Evolutionary conservation across 1,284 basidiomycete genomes (phyloP).

Genomic region (Ustilago bromivora): DNA sequence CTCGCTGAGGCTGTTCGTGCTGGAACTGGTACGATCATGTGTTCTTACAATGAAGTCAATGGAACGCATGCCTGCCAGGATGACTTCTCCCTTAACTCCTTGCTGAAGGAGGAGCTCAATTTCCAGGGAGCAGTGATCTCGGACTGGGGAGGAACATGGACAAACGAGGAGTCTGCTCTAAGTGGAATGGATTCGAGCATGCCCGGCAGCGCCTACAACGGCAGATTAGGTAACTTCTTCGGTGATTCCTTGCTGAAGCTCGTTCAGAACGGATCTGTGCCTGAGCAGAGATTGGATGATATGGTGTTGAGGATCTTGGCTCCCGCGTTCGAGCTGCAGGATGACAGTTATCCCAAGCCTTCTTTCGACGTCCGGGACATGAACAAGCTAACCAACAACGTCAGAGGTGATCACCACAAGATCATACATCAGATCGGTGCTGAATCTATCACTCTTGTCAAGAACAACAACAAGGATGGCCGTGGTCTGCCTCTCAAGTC

Average conservation of each 20-base stretch:
- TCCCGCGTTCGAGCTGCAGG: conserved; percentile 55
- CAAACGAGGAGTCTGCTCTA: conserved; percentile 71
- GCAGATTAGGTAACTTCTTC: conserved; percentile 68
- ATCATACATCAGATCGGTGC: conserved; percentile 55
- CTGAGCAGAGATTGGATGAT: conserved; percentile 73
- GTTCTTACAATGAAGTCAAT: conserved; percentile 74
- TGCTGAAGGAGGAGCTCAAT: conserved; percentile 79
- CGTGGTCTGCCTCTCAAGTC: conserved; percentile 46
- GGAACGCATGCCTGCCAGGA: conserved; percentile 79
- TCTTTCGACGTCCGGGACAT: conserved; percentile 50
- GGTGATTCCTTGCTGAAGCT: conserved; percentile 73
- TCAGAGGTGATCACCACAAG: conserved; percentile 52
- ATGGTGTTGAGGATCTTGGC: conserved; percentile 65
- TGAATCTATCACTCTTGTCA: conserved; percentile 57
- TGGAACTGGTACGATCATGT: conserved; percentile 70
- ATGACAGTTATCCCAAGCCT: conserved; percentile 36
- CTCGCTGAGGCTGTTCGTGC: conserved; percentile 72
- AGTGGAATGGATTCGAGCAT: conserved; percentile 76
- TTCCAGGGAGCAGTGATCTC: conserved; percentile 79
- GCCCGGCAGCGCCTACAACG: conserved; percentile 63
- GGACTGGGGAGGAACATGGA: conserved; percentile 55
- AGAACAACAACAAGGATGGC: conserved; percentile 45
- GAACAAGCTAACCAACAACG: conserved; percentile 47
- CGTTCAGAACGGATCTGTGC: conserved; percentile 78
- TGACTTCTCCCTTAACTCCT: conserved; percentile 76